phyloP scores from a whole-genome alignment of 179 eudicot genomes.

The Gypsophila paniculata region DNA sequence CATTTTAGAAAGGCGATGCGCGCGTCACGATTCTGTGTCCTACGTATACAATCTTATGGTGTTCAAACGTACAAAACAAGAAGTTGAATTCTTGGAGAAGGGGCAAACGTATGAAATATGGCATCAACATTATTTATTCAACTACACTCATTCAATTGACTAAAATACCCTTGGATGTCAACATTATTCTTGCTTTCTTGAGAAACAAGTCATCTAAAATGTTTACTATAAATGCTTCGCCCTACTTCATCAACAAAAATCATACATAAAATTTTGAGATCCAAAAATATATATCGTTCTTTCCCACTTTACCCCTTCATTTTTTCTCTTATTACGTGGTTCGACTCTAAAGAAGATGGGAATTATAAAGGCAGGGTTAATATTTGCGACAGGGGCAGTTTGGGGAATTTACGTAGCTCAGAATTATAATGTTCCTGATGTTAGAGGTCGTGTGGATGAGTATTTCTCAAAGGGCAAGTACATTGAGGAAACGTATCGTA shows the following conservation, averaged over 20 bases:
- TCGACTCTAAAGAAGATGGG: conserved; percentile 22
- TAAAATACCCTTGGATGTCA: neutral
- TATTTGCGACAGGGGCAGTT: conserved; percentile 30
- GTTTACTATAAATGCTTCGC: neutral
- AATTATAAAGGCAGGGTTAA: conserved; percentile 19
- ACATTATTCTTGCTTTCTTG: conserved; percentile 13
- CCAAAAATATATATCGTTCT: neutral
- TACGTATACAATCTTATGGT: too few relatives aligned
- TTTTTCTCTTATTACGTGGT: too few relatives aligned
- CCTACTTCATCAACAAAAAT: too few relatives aligned
- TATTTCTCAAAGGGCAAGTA: conserved; percentile 25
- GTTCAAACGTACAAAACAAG: too few relatives aligned
- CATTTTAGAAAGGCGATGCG: too few relatives aligned
- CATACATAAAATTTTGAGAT: neutral
- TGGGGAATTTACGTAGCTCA: conserved; percentile 36
- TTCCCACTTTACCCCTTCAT: neutral
- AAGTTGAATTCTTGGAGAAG: too few relatives aligned
- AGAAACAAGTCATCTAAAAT: conserved; percentile 1
- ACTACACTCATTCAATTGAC: neutral
- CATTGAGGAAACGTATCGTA: conserved; percentile 32
- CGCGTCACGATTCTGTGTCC: too few relatives aligned
- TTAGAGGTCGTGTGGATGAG: conserved; percentile 15
- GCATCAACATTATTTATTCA: too few relatives aligned
- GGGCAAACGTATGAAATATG: too few relatives aligned
- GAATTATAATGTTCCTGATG: conserved; percentile 28